Evolutionary conservation across 106 monocot genomes (phyloP).

Genomic region (Alisma plantagoaquatica): DNA sequence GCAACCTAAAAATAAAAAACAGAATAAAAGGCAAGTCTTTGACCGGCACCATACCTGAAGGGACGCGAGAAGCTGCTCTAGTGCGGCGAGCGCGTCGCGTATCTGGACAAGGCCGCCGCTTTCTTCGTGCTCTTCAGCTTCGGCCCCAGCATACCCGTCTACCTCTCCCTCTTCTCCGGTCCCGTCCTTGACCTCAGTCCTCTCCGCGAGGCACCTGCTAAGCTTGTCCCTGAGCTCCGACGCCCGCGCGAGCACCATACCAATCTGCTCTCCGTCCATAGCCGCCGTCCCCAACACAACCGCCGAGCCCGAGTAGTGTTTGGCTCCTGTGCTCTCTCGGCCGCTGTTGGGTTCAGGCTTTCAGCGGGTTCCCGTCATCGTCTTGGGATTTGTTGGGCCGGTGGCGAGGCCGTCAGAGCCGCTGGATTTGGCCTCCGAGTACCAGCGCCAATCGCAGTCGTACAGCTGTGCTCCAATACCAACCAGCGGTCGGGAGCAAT

Average conservation of each 20-base stretch:
- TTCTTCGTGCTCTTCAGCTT: background rate
- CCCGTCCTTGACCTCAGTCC: background rate
- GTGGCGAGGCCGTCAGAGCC: too few relatives aligned
- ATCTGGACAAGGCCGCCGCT: background rate
- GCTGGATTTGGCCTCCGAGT: too few relatives aligned
- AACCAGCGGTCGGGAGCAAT: too few relatives aligned
- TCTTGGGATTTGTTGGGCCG: too few relatives aligned
- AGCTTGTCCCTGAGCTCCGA: background rate
- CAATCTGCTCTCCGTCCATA: background rate
- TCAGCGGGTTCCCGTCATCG: too few relatives aligned
- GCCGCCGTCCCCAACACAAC: background rate
- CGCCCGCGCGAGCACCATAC: background rate
- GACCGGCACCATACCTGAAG: background rate
- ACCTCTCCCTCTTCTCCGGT: background rate
- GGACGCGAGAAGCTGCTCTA: background rate
- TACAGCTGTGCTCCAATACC: too few relatives aligned
- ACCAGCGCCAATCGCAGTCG: too few relatives aligned
- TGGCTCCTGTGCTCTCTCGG: too few relatives aligned
- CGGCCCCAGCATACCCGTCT: background rate
- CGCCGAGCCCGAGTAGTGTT: too few relatives aligned
- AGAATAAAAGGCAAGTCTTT: background rate
- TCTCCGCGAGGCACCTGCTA: background rate
- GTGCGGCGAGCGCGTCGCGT: background rate
- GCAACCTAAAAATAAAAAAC: background rate
- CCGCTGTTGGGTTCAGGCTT: too few relatives aligned